A percentile compares a stretch with the other conserved stretches of the same genome.
phyloP scores from a whole-genome alignment of 2,329 filamentous ascomycete genomes.

The Hortaea sp. region DNA sequence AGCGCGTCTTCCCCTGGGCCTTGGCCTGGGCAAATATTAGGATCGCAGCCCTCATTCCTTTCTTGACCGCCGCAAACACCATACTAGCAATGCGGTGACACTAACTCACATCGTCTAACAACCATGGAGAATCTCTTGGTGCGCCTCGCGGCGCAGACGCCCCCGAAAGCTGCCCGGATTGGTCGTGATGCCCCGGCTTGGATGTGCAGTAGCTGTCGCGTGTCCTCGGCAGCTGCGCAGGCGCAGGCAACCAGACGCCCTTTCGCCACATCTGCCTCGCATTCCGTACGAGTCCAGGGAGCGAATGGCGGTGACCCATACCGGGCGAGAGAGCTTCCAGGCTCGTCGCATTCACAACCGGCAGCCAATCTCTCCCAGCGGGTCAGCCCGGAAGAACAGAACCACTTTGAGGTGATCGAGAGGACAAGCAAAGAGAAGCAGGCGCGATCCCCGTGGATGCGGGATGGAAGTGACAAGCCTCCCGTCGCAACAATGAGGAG shows the following conservation, averaged over 20 bases:
- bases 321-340: conserved; percentile 3
- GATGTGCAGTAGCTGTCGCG: conserved; percentile 9
- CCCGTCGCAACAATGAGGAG: conserved; percentile 42
- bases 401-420: conserved; percentile 34
- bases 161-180: conserved; percentile 8
- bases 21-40: not conserved
- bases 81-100: not conserved
- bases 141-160: conserved; percentile 16
- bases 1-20: not conserved
- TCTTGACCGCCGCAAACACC: no score
- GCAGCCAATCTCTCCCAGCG: conserved; percentile 34
- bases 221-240: conserved; percentile 5
- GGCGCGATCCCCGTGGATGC: conserved; percentile 55
- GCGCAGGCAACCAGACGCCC: not conserved
- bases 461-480: conserved; percentile 49
- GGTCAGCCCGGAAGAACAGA: conserved; percentile 35
- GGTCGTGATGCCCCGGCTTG: not conserved
- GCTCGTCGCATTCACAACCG: conserved; percentile 23
- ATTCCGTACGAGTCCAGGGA: conserved; percentile 1
- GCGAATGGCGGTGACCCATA: not conserved
- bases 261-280: not conserved
- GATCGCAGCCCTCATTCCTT: not conserved
- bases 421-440: conserved; percentile 45
- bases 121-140: conserved; percentile 21
- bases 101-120: not conserved